Evolutionary conservation across 1,284 basidiomycete genomes (phyloP).

Genomic region (Trichosporon ovoides): DNA sequence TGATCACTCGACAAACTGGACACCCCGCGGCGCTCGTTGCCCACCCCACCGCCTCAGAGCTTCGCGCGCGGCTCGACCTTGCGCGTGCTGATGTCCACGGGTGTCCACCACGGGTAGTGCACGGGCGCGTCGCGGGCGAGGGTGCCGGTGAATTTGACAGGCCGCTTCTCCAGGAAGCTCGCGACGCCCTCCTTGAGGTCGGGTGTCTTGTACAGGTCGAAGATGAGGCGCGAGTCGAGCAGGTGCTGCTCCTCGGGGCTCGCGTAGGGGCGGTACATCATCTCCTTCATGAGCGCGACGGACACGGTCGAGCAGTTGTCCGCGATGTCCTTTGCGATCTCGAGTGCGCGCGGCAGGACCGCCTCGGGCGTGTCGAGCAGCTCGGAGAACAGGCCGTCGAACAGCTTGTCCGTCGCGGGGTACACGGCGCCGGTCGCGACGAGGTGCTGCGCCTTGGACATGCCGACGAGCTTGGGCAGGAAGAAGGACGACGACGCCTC

Average conservation of each 20-base stretch:
- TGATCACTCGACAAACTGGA: too few species aligned
- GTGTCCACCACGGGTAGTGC: slow-evolving; percentile 17
- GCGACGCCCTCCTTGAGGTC: slow-evolving; percentile 22
- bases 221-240: slow-evolving; percentile 18
- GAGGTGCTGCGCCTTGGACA: slow-evolving; percentile 10
- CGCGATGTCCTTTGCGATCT: slow-evolving; percentile 13
- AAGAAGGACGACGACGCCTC: slow-evolving; percentile 20
- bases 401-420: slow-evolving; percentile 9
- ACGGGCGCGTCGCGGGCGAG: slow-evolving; percentile 10
- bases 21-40: too few species aligned
- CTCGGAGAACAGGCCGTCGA: slow-evolving; percentile 20
- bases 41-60: not conserved
- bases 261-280: slow-evolving; percentile 12
- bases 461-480: slow-evolving; percentile 18
- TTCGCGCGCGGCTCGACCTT: not conserved
- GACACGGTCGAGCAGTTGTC: slow-evolving; percentile 12
- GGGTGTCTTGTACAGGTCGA: slow-evolving; percentile 5
- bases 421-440: slow-evolving; percentile 14
- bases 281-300: slow-evolving; percentile 13
- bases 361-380: slow-evolving; percentile 8
- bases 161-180: slow-evolving; percentile 18
- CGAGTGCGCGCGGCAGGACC: slow-evolving; percentile 17
- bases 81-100: slow-evolving; percentile 9
- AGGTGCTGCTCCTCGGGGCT: slow-evolving; percentile 22
- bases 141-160: slow-evolving; percentile 16